Evolutionary conservation across 257 asterid genomes (phyloP), one percentile per base, ranked within the genome.

Genomic region (Primulina tabacum): DNA sequence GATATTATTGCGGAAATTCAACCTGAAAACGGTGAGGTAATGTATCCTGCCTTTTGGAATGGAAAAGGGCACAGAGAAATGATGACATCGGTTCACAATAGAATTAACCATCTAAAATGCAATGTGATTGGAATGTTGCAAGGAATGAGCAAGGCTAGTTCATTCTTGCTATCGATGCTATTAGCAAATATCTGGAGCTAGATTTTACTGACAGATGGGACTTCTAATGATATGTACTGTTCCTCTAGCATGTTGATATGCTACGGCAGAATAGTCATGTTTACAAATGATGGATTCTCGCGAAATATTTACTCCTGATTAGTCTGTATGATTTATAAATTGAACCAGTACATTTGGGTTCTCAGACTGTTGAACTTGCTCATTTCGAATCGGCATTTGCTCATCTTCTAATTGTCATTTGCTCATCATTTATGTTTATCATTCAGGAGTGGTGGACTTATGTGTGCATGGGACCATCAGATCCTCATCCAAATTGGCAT

Each of bases 401-500:
- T 78, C 59, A 69, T 78, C 55, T 21, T 21, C 24, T 21, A 21
- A 21, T 21, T 0, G 59, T 33, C 33, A 34, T 64, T n/a, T 62
- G 53, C 71, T 78, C 59, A 69, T 78, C 55, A 69, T 53, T 60
- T 64, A 29, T 12, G 40, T 71, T 33, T 65, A 80, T 75, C 64
- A 55, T 52, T 24, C 82, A 91, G 99, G 97, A 94, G 80, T 94
- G 99, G 99, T 94, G 99, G 99, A 89, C 99, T 24, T 94, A 94
- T 75, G 96, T 94, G 64, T 94, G 97, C 89, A 78, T 94, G 90
- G 99, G 96, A 43, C 99, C 99, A 62, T 77, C 97, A 52, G 97
- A 91, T 81, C 99, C 99, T 78, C 99, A 91, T 76, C 97, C 99
- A 43, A 94, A 91, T 75, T 91, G 97, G 99, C 97, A 94, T 83